A percentile compares a stretch with the other conserved stretches of the same genome.
phyloP scores from a whole-genome alignment of 1,284 basidiomycete genomes.

The Naganishia cerealis region DNA sequence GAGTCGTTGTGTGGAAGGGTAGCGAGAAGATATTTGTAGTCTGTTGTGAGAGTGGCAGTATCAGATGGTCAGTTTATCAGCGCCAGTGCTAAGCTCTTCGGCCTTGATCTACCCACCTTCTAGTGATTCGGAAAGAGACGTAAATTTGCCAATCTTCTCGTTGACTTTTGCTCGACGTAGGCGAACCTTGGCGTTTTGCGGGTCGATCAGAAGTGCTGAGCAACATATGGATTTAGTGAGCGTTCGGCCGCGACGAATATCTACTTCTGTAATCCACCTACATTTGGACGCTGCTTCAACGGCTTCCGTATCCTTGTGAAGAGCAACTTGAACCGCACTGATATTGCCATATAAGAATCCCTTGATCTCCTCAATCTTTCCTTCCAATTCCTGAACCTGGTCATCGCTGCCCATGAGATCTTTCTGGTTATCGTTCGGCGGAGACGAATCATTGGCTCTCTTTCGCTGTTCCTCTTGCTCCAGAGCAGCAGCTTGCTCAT shows the following conservation, averaged over 20 bases:
- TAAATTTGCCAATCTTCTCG: slow-evolving; percentile 76
- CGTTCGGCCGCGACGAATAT: not conserved
- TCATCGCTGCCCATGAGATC: not conserved
- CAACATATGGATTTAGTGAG: not conserved
- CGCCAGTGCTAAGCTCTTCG: not conserved
- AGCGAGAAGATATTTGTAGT: slow-evolving; percentile 31
- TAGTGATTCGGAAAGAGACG: slow-evolving; percentile 74
- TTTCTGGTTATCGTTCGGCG: not conserved
- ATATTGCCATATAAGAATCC: slow-evolving; percentile 53
- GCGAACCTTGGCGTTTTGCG: slow-evolving; percentile 79
- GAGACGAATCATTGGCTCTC: not conserved
- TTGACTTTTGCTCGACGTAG: slow-evolving; percentile 83
- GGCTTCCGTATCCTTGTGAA: slow-evolving; percentile 43
- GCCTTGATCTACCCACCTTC: slow-evolving; percentile 63
- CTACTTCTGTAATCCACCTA: slow-evolving; percentile 22
- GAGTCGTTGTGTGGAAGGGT: slow-evolving; percentile 35
- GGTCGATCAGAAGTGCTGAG: slow-evolving; percentile 79
- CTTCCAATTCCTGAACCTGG: slow-evolving; percentile 4
- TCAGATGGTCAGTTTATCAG: not conserved
- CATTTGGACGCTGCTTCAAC: slow-evolving; percentile 54
- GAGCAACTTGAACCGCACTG: slow-evolving; percentile 36
- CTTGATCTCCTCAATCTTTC: slow-evolving; percentile 51
- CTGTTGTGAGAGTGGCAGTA: not conserved
- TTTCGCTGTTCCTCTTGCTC: slow-evolving; percentile 17
- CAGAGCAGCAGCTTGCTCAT: slow-evolving; percentile 26